Base-by-base conservation (phyloP, 441 rosid species). In the Metrosideros polymorpha region DNA sequence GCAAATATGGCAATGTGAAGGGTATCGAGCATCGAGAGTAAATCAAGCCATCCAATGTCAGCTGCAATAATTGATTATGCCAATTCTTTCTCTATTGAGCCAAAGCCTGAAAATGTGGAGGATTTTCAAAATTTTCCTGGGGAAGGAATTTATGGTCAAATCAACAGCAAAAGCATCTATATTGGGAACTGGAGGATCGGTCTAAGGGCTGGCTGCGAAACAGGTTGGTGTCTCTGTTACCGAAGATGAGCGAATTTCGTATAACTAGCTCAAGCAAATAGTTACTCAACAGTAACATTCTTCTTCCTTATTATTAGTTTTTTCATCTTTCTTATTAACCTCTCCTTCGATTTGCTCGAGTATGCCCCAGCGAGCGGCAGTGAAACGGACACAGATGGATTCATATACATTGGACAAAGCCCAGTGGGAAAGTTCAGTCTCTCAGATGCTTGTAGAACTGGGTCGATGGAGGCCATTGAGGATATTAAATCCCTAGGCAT, bases 41-140 rank as follows among this genome's bases (percentile, higher is more conserved):
- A 95, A 87, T 96, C 99, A 53, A 94, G 98, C 85, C 99, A 97
- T 92, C 99, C 99, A 50, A 92, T 96, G 97, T 98, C 99, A 39
- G 88, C 92, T 55, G 94, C 98, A 43, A 89, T 97, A 71, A 92
- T 96, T 39, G 95, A 92, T 30, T 91, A 94, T 87, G 99, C 91
- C 54, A 91, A 89, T 88, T 91, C 93, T 2, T 84, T 84, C 53
- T 94, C 95, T 13, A 56, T 95, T 12, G 94, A 93, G 87, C 94
- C 99, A 42, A 93, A 89, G 56, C 96, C 99, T 43, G 98, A 94
- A 49, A 85, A 86, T 6, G 99, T 97, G 0, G 90, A 89, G 84
- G 93, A 95, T 6, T 97, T 90, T 88, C 92, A 93, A 15, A 97
- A 93, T 87, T 95, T 91, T 84, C 99, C 99, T 0, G 99, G 99